Percentiles rank a stretch among this genome's conserved stretches.
Evolutionary conservation across 202 grass and related monocot species (phyloP).

Genomic region (Cymbopogon flexuosus): DNA sequence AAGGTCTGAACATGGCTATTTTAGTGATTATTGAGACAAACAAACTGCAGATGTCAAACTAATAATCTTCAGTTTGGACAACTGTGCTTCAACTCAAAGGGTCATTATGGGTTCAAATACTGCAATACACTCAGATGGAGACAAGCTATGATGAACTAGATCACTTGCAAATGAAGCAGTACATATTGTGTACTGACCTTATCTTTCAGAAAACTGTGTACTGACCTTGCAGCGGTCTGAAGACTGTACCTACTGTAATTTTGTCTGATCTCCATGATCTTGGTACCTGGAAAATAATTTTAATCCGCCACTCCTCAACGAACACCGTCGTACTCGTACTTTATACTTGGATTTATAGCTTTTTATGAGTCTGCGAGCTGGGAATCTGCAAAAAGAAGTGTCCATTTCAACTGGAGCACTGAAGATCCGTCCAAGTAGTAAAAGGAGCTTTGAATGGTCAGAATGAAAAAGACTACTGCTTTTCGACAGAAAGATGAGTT

Average conservation of each 20-base stretch:
- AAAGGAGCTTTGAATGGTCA: constrained; percentile 29
- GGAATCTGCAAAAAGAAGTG: constrained; percentile 24
- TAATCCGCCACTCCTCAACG: not conserved
- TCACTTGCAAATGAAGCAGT: constrained; percentile 22
- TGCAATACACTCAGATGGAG: not conserved
- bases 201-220: not conserved
- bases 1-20: not conserved
- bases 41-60: not conserved
- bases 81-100: constrained; percentile 13
- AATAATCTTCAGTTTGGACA: not conserved
- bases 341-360: constrained; percentile 5
- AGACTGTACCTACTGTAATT: not conserved
- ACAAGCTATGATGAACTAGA: constrained; percentile 9
- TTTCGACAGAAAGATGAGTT: constrained; percentile 14
- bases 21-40: not conserved
- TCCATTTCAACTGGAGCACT: constrained; percentile 4
- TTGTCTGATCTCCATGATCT: not conserved
- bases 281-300: not conserved
- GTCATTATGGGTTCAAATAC: not conserved
- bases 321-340: not conserved
- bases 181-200: too few relatives aligned
- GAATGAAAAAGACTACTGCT: not conserved
- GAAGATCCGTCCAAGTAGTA: constrained; percentile 22
- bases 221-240: not conserved
- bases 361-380: not conserved